phyloP scores from a whole-genome alignment of 306 rosid genomes.

The Calophaca sinica region DNA sequence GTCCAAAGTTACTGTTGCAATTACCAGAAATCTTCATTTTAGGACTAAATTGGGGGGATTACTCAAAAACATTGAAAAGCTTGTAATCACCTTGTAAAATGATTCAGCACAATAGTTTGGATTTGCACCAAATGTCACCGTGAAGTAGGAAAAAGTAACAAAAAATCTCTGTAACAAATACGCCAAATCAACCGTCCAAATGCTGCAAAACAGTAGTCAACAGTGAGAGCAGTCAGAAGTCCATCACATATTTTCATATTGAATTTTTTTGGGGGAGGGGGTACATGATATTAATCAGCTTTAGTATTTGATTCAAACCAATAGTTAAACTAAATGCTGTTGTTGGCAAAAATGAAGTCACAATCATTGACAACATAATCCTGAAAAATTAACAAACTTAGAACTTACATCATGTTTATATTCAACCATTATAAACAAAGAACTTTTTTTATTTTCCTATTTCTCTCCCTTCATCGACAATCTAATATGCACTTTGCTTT shows the following conservation, averaged over 20 bases:
- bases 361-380: constrained; percentile 25
- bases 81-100: constrained; percentile 83
- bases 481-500: constrained; percentile 8
- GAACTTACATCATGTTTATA: neutral
- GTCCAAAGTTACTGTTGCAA: neutral
- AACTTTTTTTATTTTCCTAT: neutral
- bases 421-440: constrained; percentile 5
- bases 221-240: constrained; percentile 45
- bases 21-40: neutral
- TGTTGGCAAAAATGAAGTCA: constrained; percentile 15
- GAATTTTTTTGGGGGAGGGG: constrained; percentile 15
- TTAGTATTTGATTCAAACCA: constrained; percentile 31
- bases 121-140: constrained; percentile 90
- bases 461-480: neutral
- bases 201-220: constrained; percentile 67
- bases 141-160: constrained; percentile 82
- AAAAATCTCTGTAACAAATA: constrained; percentile 79
- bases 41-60: constrained; percentile 1
- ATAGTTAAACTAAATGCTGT: neutral
- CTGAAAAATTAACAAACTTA: constrained; percentile 3
- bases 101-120: constrained; percentile 88
- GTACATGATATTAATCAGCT: constrained; percentile 11
- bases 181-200: constrained; percentile 98
- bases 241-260: constrained; percentile 27
- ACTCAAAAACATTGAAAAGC: constrained; percentile 19